Evolutionary conservation across 208 protist species (phyloP).

Genomic region (Leishmania turanica): DNA sequence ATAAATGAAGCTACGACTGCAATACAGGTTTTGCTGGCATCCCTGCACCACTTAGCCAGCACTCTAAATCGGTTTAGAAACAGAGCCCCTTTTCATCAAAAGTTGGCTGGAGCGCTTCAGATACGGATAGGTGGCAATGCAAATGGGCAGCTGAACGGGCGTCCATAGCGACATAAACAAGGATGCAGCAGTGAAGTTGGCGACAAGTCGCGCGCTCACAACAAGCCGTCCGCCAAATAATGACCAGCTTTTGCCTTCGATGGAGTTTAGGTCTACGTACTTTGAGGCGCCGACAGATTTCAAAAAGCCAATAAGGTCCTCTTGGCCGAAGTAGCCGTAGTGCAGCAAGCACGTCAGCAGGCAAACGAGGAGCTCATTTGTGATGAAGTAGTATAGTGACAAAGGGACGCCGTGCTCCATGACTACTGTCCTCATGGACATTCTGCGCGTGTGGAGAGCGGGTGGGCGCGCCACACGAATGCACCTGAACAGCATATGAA

Average conservation of each 20-base stretch:
- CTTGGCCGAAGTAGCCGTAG: constrained; percentile 56
- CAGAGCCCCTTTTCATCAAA: background rate
- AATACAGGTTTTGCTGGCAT: background rate
- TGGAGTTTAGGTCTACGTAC: constrained; percentile 40
- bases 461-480: background rate
- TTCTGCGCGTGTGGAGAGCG: background rate
- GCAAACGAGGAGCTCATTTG: constrained; percentile 56
- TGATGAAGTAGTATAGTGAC: constrained; percentile 53
- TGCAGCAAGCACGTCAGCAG: constrained; percentile 55
- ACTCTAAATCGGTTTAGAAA: background rate
- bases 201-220: constrained; percentile 48
- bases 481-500: constrained; percentile 16
- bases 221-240: constrained; percentile 40
- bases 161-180: constrained; percentile 58
- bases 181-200: constrained; percentile 61
- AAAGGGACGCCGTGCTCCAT: constrained; percentile 41
- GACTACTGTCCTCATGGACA: constrained; percentile 33
- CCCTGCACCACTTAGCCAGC: no score
- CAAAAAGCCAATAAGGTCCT: constrained; percentile 48
- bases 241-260: constrained; percentile 49
- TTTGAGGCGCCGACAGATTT: constrained; percentile 39
- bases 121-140: constrained; percentile 46
- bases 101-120: constrained; percentile 12
- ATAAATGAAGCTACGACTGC: background rate
- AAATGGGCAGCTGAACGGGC: constrained; percentile 52